Conservation (phyloP, 495 filamentous ascomycete genomes). For the Daldinia vernicosa region DNA sequence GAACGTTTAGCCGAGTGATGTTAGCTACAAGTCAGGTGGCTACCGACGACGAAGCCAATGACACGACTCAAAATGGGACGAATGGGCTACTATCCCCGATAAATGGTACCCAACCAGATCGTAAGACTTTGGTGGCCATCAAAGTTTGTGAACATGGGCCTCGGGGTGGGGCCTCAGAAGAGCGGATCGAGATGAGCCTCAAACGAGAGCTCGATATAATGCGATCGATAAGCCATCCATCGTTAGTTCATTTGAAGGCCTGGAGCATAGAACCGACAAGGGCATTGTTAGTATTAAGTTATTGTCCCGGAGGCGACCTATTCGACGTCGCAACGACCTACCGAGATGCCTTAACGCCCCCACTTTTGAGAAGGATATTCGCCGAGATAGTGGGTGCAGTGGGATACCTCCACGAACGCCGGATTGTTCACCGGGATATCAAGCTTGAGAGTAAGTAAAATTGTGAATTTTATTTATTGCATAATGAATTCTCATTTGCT, state of each 20-base stretch:
- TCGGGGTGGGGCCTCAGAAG: conserved; percentile 85
- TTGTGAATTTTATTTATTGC: background rate
- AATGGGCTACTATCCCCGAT: conserved; percentile 45
- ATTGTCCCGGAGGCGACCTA: conserved; percentile 92
- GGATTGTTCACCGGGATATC: conserved; percentile 95
- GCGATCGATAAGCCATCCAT: conserved; percentile 85
- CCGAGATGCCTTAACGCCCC: conserved; percentile 68
- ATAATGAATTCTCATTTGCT: conserved; percentile 21
- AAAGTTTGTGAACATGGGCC: conserved; percentile 96
- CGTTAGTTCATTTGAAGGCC: conserved; percentile 86
- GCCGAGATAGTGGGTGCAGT: conserved; percentile 87
- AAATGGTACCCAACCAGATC: conserved; percentile 52
- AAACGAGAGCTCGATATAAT: conserved; percentile 96
- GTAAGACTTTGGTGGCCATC: conserved; percentile 84
- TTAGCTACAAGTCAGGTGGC: conserved; percentile 73
- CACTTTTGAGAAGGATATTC: conserved; percentile 84
- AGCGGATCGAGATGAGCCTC: conserved; percentile 87
- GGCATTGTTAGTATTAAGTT: conserved; percentile 85
- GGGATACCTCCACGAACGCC: conserved; percentile 81
- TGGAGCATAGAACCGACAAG: conserved; percentile 83
- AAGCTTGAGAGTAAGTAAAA: conserved; percentile 89
- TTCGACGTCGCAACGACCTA: conserved; percentile 87
- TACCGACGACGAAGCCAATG: conserved; percentile 49
- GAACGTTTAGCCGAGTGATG: conserved; percentile 94
- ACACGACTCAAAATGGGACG: conserved; percentile 24